Conservation (phyloP, 2,329 filamentous ascomycete species). For the Fusarium sp. region DNA sequence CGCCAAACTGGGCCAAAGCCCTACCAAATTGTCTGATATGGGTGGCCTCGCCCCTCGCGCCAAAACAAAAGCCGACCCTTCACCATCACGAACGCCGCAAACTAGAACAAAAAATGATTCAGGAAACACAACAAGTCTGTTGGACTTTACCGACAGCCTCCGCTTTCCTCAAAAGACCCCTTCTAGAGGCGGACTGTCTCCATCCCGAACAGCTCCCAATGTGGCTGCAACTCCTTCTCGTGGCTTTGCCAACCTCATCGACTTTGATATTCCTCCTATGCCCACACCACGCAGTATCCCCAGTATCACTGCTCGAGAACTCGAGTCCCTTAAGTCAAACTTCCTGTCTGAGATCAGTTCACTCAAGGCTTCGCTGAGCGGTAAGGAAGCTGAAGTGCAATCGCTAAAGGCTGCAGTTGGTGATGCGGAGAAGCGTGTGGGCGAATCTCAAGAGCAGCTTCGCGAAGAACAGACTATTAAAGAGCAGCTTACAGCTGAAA, state of each 20-base stretch:
- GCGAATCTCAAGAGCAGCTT: constrained; percentile 83
- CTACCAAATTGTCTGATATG: constrained; percentile 61
- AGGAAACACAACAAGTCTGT: constrained; percentile 77
- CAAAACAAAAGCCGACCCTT: constrained; percentile 46
- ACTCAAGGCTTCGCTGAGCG: constrained; percentile 90
- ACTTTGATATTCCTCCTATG: constrained; percentile 87
- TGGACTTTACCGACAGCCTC: constrained; percentile 88
- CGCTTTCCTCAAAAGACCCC: constrained; percentile 63
- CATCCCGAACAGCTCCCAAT: constrained; percentile 48
- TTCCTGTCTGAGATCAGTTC: constrained; percentile 94
- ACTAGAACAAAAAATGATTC: constrained; percentile 55
- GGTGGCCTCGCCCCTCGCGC: constrained; percentile 55
- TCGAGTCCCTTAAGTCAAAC: constrained; percentile 90
- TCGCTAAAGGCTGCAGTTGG: constrained; percentile 87
- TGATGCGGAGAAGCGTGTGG: constrained; percentile 92
- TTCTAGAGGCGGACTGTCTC: constrained; percentile 48
- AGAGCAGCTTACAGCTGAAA: constrained; percentile 79
- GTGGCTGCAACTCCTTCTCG: constrained; percentile 60
- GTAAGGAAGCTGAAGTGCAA: constrained; percentile 90
- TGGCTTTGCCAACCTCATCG: constrained; percentile 73
- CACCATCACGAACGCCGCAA: constrained; percentile 52
- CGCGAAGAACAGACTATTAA: constrained; percentile 78
- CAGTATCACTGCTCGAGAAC: constrained; percentile 88
- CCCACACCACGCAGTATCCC: constrained; percentile 93
- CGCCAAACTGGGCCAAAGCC: constrained; percentile 76